phyloP scores from a whole-genome alignment of 139 green algal species.

The Trebouxia sp. region DNA sequence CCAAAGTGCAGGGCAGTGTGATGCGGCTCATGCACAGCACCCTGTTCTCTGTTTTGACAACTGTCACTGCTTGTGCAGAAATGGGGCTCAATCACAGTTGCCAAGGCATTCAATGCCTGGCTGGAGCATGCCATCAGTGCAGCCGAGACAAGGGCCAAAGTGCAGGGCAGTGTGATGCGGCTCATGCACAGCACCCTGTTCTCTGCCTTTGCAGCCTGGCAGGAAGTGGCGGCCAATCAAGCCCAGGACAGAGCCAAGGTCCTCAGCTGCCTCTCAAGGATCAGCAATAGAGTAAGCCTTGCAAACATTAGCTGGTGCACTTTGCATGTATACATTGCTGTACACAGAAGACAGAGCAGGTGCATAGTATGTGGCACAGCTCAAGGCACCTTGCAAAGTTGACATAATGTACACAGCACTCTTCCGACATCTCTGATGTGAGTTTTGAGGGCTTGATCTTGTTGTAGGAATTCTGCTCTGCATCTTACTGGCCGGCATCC shows the following conservation, averaged over 20 bases:
- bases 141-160: neutral
- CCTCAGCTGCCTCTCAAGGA: neutral
- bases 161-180: conserved; percentile 1
- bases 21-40: neutral
- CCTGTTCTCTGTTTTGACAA: neutral
- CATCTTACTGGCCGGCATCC: no score
- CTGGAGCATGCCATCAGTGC: neutral
- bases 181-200: conserved; percentile 10
- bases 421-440: no score
- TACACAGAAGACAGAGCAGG: no score
- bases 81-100: neutral
- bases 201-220: conserved; percentile 29
- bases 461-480: no score
- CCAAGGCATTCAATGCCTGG: conserved; percentile 11
- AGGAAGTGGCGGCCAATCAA: neutral
- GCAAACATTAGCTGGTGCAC: no score
- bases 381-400: no score
- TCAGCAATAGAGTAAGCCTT: conserved; percentile 15
- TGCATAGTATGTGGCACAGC: neutral
- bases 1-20: neutral
- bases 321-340: no score
- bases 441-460: no score
- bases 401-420: neutral
- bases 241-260: conserved; percentile 17
- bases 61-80: conserved; percentile 16